These are phyloP conservation scores for Suhomyces tanzawaensis DNA, from an alignment of 805 yeast species.

Conservation along the genomic window DNA sequence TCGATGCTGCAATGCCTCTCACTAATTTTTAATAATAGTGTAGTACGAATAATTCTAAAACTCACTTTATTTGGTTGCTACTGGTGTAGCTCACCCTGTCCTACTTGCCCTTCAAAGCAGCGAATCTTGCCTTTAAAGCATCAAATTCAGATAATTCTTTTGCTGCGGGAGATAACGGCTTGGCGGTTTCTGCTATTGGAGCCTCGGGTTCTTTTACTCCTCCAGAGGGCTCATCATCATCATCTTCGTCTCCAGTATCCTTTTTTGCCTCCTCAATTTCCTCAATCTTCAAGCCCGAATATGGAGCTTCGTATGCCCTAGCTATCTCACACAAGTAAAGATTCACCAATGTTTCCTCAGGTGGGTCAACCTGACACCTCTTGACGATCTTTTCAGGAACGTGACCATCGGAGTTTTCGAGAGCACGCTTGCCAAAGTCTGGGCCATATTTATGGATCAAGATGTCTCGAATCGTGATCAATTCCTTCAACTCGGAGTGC, in stretches of 20 bases:
- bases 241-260: conserved; percentile 30
- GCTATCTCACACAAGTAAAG: conserved; percentile 80
- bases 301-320: conserved; percentile 71
- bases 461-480: conserved; percentile 58
- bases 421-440: conserved; percentile 58
- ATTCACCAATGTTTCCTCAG: conserved; percentile 59
- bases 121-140: conserved; percentile 67
- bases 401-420: conserved; percentile 45
- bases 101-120: conserved; percentile 53
- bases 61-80: too few relatives aligned
- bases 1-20: too few relatives aligned
- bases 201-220: conserved; percentile 18
- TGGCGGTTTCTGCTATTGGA: conserved; percentile 13
- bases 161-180: conserved; percentile 12
- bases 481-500: conserved; percentile 74
- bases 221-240: conserved; percentile 16
- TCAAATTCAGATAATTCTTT: conserved; percentile 50
- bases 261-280: conserved; percentile 17
- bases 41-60: too few relatives aligned
- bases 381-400: conserved; percentile 69
- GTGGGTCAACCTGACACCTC: conserved; percentile 67
- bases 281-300: conserved; percentile 48
- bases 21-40: too few relatives aligned
- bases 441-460: conserved; percentile 62
- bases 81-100: too few relatives aligned